Evolutionary conservation across 331 rosid genomes (phyloP), one percentile per base, ranked within the genome.

Genomic region (Prunus yedoensis): DNA sequence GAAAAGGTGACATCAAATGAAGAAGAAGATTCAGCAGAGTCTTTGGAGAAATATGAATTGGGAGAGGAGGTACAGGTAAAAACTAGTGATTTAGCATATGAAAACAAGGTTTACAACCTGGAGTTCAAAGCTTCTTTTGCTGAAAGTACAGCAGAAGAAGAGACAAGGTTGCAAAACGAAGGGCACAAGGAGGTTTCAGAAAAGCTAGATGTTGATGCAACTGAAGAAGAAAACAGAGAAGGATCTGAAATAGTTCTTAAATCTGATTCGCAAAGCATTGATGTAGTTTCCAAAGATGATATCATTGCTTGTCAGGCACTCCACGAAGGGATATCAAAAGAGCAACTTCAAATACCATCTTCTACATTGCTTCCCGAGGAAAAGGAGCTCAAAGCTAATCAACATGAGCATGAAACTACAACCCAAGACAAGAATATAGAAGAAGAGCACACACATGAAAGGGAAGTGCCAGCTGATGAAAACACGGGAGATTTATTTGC

Each of bases 141-240:
- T 2, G 12, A 14, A 57, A 69, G 52, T 20, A 7, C 28, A 15
- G 20, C 41, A 63, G 75, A 61, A 63, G 75, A 61, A 77, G 77
- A 77, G 70, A 47, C 51, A 5, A 35, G 79, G 69, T 47, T 79
- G 59, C 47, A 53, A 18, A 60, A 25, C 27, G 80, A 80, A 70
- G 77, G 79, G 13, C 64, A n/a, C 30, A 43, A 5, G 10, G 80
- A 43, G 32, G 68, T 46, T 61, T 13, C 52, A n/a, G n/a, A n/a
- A 16, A 77, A 16, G 43, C 18, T 43, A 23, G 61, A 49, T 52
- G 63, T 43, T 45, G 46, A 45, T 28, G 56, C 74, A 15, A 10
- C 52, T 45, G 61, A 58, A 59, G 69, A 73, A 45, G 58, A 80
- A 41, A 45, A 69, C 25, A 52, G 10, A 25, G 85, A 71, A 57